Conservation (phyloP, 139 green algal species). For the Closterium sp. region DNA sequence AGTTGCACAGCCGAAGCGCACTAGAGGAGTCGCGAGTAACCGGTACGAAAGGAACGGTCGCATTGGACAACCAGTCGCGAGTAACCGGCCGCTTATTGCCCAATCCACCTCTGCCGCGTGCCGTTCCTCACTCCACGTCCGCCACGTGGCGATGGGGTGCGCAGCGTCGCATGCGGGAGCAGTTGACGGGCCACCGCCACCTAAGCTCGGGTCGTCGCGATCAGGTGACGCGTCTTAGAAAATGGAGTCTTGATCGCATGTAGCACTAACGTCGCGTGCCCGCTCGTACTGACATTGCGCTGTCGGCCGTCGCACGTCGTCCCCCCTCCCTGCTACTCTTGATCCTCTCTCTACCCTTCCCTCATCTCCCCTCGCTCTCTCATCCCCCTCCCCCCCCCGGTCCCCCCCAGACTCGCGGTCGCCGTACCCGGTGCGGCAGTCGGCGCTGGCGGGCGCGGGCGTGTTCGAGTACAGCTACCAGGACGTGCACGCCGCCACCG, state of each 20-base stretch:
- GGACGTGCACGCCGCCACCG: neutral
- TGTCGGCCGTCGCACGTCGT: neutral
- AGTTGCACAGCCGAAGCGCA: neutral
- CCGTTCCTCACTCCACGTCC: neutral
- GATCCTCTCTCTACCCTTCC: neutral
- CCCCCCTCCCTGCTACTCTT: neutral
- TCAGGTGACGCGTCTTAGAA: neutral
- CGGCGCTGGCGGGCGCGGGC: too few relatives aligned
- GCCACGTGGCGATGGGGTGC: neutral
- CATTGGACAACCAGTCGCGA: neutral
- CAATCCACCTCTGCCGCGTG: neutral
- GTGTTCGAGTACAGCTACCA: neutral
- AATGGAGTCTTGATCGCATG: neutral
- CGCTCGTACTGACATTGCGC: neutral
- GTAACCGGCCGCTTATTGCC: neutral
- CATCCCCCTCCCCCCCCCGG: neutral
- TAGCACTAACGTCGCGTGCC: neutral
- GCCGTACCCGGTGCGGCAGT: neutral
- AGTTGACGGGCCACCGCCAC: neutral
- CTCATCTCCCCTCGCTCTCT: neutral
- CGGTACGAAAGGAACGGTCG: neutral
- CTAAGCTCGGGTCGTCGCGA: neutral
- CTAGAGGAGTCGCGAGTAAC: neutral
- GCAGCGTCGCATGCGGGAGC: neutral
- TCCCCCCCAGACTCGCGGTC: neutral